Conservation (phyloP, 306 rosid genomes). For the Bauhinia variegata region DNA sequence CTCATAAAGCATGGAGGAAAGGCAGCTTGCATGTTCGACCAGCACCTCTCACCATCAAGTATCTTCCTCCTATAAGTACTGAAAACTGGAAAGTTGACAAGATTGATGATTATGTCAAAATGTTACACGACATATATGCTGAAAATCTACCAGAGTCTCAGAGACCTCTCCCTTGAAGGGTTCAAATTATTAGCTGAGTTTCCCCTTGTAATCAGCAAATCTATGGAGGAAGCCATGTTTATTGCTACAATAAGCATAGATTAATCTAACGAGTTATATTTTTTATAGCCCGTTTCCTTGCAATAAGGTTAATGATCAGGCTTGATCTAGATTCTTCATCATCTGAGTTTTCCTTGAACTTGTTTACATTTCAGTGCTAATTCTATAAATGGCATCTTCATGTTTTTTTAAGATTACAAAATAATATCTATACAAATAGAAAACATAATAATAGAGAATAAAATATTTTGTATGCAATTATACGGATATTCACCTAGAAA, state of each 20-base stretch:
- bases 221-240: background rate
- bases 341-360: constrained; percentile 15
- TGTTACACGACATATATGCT: constrained; percentile 44
- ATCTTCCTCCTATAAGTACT: constrained; percentile 61
- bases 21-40: constrained; percentile 61
- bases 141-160: constrained; percentile 60
- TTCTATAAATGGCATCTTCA: constrained; percentile 8
- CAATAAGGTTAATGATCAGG: constrained; percentile 25
- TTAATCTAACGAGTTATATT: background rate
- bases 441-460: no score
- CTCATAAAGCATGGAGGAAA: constrained; percentile 69
- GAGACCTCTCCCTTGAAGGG: constrained; percentile 43
- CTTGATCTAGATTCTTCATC: constrained; percentile 6
- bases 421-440: no score
- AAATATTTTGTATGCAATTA: no score
- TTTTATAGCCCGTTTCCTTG: constrained; percentile 6
- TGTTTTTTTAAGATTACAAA: background rate
- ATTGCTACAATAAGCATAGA: constrained; percentile 21
- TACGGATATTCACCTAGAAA: no score
- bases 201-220: constrained; percentile 1
- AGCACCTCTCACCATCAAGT: constrained; percentile 51
- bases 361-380: background rate
- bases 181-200: constrained; percentile 19
- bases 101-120: constrained; percentile 49
- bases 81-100: constrained; percentile 53